phyloP scores from a whole-genome alignment of 441 rosid species.

The Corymbia calophylla region DNA sequence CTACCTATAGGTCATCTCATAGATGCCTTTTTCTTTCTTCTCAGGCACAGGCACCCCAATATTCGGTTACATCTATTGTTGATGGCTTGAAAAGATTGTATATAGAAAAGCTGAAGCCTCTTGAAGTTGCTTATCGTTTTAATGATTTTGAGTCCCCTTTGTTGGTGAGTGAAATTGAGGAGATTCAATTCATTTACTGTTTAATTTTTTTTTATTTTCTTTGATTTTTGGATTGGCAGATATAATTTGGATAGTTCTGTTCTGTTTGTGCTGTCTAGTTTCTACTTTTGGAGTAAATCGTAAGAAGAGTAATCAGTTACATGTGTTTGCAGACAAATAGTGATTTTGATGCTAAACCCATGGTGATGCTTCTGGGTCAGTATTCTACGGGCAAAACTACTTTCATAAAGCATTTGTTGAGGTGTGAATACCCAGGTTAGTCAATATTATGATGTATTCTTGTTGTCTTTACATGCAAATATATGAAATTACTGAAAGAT shows the following conservation, averaged over 20 bases:
- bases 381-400: conserved; percentile 98
- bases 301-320: background rate
- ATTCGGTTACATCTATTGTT: background rate
- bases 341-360: conserved; percentile 97
- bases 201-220: background rate
- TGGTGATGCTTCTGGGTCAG: conserved; percentile 98
- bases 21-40: background rate
- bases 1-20: background rate
- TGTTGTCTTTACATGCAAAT: background rate
- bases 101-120: conserved; percentile 82
- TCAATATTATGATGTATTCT: background rate
- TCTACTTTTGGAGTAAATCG: background rate
- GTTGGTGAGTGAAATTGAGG: conserved; percentile 37
- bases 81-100: conserved; percentile 60
- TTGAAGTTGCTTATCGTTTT: conserved; percentile 79
- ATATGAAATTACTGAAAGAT: background rate
- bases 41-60: background rate
- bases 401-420: conserved; percentile 89
- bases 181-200: background rate
- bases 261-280: background rate
- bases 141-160: conserved; percentile 51
- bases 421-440: conserved; percentile 77
- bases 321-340: conserved; percentile 55
- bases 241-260: background rate
- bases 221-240: background rate